phyloP scores from a whole-genome alignment of 768 basidiomycete genomes.

The Suillus subluteus region DNA sequence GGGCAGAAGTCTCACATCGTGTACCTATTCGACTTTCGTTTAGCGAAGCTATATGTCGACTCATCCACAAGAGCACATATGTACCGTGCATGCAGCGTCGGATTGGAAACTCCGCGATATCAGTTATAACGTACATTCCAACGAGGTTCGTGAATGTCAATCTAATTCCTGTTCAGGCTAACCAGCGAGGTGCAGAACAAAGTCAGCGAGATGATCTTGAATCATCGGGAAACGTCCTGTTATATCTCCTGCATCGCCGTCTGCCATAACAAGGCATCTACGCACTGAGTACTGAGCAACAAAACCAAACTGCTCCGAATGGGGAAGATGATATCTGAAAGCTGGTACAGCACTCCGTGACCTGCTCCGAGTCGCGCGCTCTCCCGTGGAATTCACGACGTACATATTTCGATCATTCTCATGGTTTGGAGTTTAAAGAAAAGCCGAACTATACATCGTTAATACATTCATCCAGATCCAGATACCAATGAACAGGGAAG shows the following conservation, averaged over 20 bases:
- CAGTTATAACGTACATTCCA: too few species aligned
- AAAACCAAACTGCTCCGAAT: constrained; percentile 9
- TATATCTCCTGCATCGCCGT: constrained; percentile 24
- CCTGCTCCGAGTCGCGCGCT: neutral
- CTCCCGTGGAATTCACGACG: constrained; percentile 13
- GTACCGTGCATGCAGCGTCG: too few species aligned
- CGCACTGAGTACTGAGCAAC: neutral
- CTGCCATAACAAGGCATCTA: constrained; percentile 28
- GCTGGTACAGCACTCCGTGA: neutral
- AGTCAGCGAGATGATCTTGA: constrained; percentile 29
- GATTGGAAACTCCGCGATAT: too few species aligned
- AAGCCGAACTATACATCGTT: constrained; percentile 25
- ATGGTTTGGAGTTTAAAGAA: constrained; percentile 21
- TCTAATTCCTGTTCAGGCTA: neutral
- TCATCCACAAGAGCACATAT: too few species aligned
- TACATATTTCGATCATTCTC: constrained; percentile 19
- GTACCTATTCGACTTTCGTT: too few species aligned
- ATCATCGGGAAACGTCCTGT: constrained; percentile 20
- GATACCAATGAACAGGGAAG: too few species aligned
- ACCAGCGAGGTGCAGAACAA: constrained; percentile 12
- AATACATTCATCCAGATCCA: constrained; percentile 13
- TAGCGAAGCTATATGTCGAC: too few species aligned
- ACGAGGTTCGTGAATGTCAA: too few species aligned
- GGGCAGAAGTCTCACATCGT: too few species aligned
- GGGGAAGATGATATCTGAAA: constrained; percentile 23